These are phyloP conservation scores for Allomyces macrogynus DNA, from an alignment of 192 early-diverging fungal species.

Conservation along the genomic window DNA sequence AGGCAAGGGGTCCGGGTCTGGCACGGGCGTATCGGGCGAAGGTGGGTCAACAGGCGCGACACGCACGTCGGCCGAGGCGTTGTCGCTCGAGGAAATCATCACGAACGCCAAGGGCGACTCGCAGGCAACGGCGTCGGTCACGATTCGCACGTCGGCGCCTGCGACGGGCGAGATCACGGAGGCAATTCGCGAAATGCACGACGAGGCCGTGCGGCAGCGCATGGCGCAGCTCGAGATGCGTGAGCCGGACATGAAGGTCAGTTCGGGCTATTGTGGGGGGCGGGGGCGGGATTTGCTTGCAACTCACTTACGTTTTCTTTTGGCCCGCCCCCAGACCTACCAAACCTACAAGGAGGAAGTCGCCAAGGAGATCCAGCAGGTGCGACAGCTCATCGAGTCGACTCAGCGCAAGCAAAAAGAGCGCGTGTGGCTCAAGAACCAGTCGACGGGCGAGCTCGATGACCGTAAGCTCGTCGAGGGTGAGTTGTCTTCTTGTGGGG, in stretches of 20 bases:
- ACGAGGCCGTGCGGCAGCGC: slow-evolving; percentile 46
- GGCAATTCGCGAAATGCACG: slow-evolving; percentile 34
- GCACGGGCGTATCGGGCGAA: neutral
- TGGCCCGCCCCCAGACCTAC: slow-evolving; percentile 12
- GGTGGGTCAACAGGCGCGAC: neutral
- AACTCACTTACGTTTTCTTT: no score
- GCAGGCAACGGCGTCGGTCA: neutral
- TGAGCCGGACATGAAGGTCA: slow-evolving; percentile 28
- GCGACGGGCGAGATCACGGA: neutral
- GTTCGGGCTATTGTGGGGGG: slow-evolving; percentile 11
- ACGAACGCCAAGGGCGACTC: neutral
- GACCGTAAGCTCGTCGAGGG: slow-evolving; percentile 44
- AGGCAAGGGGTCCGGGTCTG: neutral
- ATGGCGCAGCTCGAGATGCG: slow-evolving; percentile 50
- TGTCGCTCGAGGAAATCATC: neutral
- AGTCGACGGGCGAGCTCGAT: slow-evolving; percentile 58
- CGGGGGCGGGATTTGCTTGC: no score
- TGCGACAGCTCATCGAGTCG: slow-evolving; percentile 53
- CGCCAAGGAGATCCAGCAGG: slow-evolving; percentile 43
- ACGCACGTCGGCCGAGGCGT: neutral
- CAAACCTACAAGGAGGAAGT: slow-evolving; percentile 36
- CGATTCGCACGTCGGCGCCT: neutral
- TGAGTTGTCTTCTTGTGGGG: neutral
- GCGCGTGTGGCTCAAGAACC: slow-evolving; percentile 60
- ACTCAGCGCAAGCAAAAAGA: slow-evolving; percentile 64